These are phyloP conservation scores for Penicillium pulvis DNA, from an alignment of 495 filamentous ascomycete species.

Conservation along the genomic window DNA sequence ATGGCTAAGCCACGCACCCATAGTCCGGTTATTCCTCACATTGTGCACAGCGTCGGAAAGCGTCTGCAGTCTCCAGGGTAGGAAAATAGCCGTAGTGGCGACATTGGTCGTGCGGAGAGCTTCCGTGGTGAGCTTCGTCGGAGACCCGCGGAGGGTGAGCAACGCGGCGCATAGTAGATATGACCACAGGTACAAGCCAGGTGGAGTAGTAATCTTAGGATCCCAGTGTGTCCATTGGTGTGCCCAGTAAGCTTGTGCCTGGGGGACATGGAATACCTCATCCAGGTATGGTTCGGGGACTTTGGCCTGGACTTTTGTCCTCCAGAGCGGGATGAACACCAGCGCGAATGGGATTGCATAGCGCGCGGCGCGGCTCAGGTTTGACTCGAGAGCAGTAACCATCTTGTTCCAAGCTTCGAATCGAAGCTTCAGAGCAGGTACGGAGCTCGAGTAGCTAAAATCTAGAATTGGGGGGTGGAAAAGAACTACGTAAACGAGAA, in stretches of 20 bases:
- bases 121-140: slow-evolving; percentile 40
- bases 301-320: slow-evolving; percentile 37
- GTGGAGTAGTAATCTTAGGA: slow-evolving; percentile 94
- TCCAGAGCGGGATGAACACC: slow-evolving; percentile 42
- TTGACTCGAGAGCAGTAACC: slow-evolving; percentile 37
- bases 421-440: background rate
- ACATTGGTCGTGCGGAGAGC: slow-evolving; percentile 46
- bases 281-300: slow-evolving; percentile 88
- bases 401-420: slow-evolving; percentile 29
- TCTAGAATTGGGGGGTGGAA: slow-evolving; percentile 2
- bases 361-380: slow-evolving; percentile 43
- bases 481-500: slow-evolving; percentile 9
- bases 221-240: slow-evolving; percentile 82
- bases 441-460: background rate
- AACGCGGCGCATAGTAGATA: slow-evolving; percentile 42
- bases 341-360: slow-evolving; percentile 47
- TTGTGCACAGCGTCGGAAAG: slow-evolving; percentile 40
- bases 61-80: slow-evolving; percentile 48
- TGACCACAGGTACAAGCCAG: slow-evolving; percentile 74
- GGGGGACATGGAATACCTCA: slow-evolving; percentile 92
- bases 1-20: slow-evolving; percentile 53
- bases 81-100: slow-evolving; percentile 34
- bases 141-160: slow-evolving; percentile 39
- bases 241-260: slow-evolving; percentile 83
- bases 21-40: slow-evolving; percentile 39